Percentiles rank a stretch among this genome's conserved stretches.
Evolutionary conservation across 148 eudicot genomes (phyloP).

Genomic region (Polygonum aviculare): DNA sequence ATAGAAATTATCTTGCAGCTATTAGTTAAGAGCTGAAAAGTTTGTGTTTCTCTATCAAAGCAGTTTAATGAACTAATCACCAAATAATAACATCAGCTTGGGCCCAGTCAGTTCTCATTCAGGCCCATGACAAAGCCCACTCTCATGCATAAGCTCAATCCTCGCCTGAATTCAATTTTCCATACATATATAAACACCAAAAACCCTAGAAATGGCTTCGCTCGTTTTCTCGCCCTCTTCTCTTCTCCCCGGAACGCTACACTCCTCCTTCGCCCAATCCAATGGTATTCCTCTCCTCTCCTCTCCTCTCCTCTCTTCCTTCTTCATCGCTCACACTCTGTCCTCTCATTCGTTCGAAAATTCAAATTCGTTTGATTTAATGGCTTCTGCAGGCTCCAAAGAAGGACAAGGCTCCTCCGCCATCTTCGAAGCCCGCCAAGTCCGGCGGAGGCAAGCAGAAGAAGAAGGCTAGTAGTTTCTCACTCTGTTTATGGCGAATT

Average conservation of each 20-base stretch:
- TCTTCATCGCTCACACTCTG: neutral
- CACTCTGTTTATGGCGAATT: neutral
- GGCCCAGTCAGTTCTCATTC: too few relatives aligned
- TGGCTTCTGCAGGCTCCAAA: slow-evolving; percentile 19
- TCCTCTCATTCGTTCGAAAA: neutral
- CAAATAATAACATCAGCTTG: too few relatives aligned
- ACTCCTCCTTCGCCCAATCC: neutral
- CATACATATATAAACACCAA: neutral
- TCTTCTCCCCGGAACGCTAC: neutral
- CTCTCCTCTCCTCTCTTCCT: neutral
- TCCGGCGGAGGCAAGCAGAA: slow-evolving; percentile 31
- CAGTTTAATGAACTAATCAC: too few relatives aligned
- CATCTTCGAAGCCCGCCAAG: slow-evolving; percentile 27
- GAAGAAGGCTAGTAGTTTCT: slow-evolving; percentile 19
- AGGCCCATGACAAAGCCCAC: neutral
- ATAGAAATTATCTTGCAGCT: too few relatives aligned
- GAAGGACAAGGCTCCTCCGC: slow-evolving; percentile 28
- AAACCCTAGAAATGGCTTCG: neutral
- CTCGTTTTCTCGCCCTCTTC: neutral
- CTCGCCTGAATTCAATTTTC: neutral
- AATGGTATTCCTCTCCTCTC: neutral
- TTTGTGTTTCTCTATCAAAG: too few relatives aligned
- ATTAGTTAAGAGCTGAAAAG: too few relatives aligned
- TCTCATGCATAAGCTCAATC: neutral
- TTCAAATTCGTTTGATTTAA: neutral